Evolutionary conservation across 768 basidiomycete species (phyloP), one percentile per base, ranked within the genome.

Genomic region (Rhodosporidiobolus odoratus): DNA sequence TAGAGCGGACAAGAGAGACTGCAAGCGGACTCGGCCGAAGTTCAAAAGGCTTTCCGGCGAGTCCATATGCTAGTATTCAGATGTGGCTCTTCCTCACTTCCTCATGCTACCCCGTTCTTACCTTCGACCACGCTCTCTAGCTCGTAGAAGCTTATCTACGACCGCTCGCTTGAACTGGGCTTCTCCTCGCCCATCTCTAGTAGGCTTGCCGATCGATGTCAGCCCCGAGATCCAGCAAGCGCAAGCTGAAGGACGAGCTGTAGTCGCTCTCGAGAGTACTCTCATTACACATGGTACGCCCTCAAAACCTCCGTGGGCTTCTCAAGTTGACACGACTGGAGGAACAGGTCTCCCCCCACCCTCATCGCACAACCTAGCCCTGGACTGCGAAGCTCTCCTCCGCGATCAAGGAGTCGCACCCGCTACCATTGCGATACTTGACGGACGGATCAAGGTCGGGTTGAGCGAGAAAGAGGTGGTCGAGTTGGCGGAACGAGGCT

Each of bases 261-360:
- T 97, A 54, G 92, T 97, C 17, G 93, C 94, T 19, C 85, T 98
- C 17, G 95, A 98, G 79, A 91, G 89, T 3, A 88, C 95, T 2
- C 85, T 98, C 62, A 87, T 96, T 68, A 93, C 93, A 2, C 92
- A 97, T 82, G 95, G 82, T 74, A 52, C 17, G 58, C n/a, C 32
- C 13, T 16, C 27, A n/a, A 19, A 25, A 16, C 15, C 43, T 40
- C 30, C 40, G 13, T 34, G 34, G 27, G n/a, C 45, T 16, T 34
- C 2, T 27, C 5, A 38, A 34, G 41, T 27, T 7, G 7, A 32
- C 25, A 35, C 47, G 43, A 53, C 48, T 21, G 17, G 37, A 12
- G 21, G 15, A n/a, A 21, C 60, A 75, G 74, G 74, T 27, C 60
- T 75, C 9, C 74, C 74, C 1, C 74, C 74, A 17, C 74, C 69